phyloP scores from a whole-genome alignment of 352 stramenopile species.

The Globisporangium recalcitrans region DNA sequence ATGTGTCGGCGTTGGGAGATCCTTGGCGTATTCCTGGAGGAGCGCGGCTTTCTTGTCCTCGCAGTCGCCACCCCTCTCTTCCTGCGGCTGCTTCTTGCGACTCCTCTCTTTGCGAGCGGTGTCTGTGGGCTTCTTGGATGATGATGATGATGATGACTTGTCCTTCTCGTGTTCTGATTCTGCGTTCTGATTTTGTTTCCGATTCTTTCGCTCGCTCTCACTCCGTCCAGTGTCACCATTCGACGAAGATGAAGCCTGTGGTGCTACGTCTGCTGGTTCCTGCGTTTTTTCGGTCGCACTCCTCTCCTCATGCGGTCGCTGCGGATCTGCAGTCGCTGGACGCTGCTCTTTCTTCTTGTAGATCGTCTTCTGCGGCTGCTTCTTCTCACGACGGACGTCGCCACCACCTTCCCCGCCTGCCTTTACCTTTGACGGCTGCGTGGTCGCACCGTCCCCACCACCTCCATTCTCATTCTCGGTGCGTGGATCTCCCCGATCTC shows the following conservation, averaged over 20 bases:
- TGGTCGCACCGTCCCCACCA: background rate
- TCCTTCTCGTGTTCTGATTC: slow-evolving; percentile 4
- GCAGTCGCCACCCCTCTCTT: background rate
- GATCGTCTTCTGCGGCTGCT: background rate
- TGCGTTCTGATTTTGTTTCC: slow-evolving; percentile 1
- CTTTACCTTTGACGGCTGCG: background rate
- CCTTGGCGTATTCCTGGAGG: background rate
- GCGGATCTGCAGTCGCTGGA: background rate
- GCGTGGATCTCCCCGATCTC: background rate
- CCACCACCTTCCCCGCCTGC: background rate
- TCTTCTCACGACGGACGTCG: background rate
- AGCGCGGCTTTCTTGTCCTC: background rate
- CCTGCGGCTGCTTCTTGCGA: background rate
- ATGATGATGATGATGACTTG: too few relatives aligned
- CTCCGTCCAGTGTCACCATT: background rate
- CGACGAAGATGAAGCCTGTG: too few relatives aligned
- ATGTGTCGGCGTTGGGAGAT: slow-evolving; percentile 14
- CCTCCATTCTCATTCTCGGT: too few relatives aligned
- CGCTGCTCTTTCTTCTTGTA: slow-evolving; percentile 11
- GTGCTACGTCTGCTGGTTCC: background rate
- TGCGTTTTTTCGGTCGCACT: background rate
- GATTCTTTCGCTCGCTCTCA: background rate
- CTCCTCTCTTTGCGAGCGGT: background rate
- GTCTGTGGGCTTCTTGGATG: background rate
- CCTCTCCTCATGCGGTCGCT: background rate